These are phyloP conservation scores for Ustulina deusta DNA, from an alignment of 2,329 filamentous ascomycete genomes.

Conservation along the genomic window DNA sequence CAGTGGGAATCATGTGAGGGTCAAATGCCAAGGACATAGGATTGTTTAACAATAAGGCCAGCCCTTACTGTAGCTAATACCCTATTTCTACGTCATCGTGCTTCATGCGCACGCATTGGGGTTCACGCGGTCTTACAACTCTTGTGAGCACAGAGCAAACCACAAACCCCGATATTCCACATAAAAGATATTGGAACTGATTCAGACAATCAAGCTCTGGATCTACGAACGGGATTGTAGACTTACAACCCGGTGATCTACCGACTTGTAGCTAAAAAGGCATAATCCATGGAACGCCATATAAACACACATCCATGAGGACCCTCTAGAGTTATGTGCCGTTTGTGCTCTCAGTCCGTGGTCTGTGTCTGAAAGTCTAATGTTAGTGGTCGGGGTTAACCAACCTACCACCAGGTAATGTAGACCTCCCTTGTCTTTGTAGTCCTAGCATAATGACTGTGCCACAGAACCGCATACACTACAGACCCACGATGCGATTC, in stretches of 20 bases:
- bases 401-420: neutral
- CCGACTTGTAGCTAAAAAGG: too few relatives aligned
- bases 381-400: too few relatives aligned
- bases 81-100: neutral
- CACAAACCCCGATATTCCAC: neutral
- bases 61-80: neutral
- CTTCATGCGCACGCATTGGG: neutral
- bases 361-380: neutral
- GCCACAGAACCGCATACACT: constrained; percentile 22
- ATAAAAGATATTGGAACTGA: neutral
- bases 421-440: neutral
- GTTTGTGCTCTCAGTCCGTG: neutral
- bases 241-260: neutral
- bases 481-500: constrained; percentile 18
- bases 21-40: neutral
- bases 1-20: neutral
- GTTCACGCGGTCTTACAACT: neutral
- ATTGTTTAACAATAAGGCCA: neutral
- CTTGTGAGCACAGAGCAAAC: neutral
- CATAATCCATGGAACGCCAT: too few relatives aligned
- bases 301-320: too few relatives aligned
- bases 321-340: too few relatives aligned
- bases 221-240: neutral
- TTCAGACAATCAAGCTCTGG: neutral
- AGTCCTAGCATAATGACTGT: constrained; percentile 7